Evolutionary conservation across 345 rosid genomes (phyloP), one percentile per base, ranked within the genome.

Genomic region (Corchorus capsularis): DNA sequence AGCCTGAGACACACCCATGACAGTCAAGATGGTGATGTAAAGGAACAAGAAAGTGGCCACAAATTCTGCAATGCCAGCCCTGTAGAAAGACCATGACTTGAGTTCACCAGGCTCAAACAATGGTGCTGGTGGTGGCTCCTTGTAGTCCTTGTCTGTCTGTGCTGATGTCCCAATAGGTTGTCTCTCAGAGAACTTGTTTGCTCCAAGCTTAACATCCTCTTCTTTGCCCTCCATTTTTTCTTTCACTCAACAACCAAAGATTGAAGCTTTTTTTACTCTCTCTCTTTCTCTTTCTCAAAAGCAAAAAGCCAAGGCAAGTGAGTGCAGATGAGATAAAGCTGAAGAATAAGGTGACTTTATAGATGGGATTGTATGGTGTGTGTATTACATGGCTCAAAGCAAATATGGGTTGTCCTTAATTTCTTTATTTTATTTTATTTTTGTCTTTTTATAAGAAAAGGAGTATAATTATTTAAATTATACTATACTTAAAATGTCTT

Each of bases 61-160:
- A 69, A 87, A 87, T 84, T 89, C 93, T 1, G 91, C 93, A 60
- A 89, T 87, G 16, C 91, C 90, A 22, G 93, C 93, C 81, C 93
- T 87, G 83, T 90, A 90, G 68, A 90, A 90, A 9, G 93, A 90
- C 93, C 92, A 90, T 20, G 92, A 86, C 66, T 80, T 75, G 65
- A 90, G 89, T 81, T 90, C 92, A 73, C 86, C 90, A 0, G 90
- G 93, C 83, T 90, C 92, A 61, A 88, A 86, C 71, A 86, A 65
- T 41, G 89, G 93, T 1, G 90, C 89, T 10, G 90, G 89, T 34
- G 93, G 92, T 62, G 87, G 89, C 69, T 86, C 81, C 69, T 82
- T 85, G 88, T 89, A 88, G 75, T 89, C 89, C 79, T 77, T 86
- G 50, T 85, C 84, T 11, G 81, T 72, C 71, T 89, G 90, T 0